phyloP scores from a whole-genome alignment of 2,329 filamentous ascomycete genomes.

The Tolypocladium inflatum region DNA sequence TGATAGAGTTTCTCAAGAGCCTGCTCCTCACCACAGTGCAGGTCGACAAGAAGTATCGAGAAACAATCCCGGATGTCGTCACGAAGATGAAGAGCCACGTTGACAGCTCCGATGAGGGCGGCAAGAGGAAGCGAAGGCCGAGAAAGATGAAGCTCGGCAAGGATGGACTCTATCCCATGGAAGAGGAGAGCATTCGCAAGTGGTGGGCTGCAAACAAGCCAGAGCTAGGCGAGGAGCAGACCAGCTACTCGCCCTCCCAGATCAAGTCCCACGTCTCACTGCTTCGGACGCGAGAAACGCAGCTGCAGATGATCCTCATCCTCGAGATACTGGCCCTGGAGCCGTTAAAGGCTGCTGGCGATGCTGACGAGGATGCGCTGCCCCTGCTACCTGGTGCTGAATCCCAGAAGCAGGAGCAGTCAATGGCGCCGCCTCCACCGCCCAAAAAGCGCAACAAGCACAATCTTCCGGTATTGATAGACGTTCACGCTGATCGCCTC shows the following conservation, averaged over 20 bases:
- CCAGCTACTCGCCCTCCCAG: conserved; percentile 36
- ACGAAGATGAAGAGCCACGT: conserved; percentile 43
- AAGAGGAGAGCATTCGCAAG: conserved; percentile 52
- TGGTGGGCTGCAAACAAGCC: conserved; percentile 62
- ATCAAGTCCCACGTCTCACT: conserved; percentile 54
- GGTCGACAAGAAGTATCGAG: conserved; percentile 73
- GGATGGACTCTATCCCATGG: conserved; percentile 57
- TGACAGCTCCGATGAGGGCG: conserved; percentile 43
- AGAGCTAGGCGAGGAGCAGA: conserved; percentile 38
- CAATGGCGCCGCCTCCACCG: conserved; percentile 15
- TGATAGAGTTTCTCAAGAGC: conserved; percentile 59
- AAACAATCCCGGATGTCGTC: conserved; percentile 55
- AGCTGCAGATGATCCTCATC: conserved; percentile 71
- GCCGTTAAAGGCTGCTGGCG: conserved; percentile 31
- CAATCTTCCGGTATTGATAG: conserved; percentile 56
- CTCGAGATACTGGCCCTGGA: conserved; percentile 69
- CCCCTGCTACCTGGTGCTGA: conserved; percentile 32
- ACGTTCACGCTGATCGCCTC: conserved; percentile 66
- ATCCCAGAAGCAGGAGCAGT: conserved; percentile 12
- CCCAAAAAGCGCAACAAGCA: conserved; percentile 51
- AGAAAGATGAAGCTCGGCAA: conserved; percentile 60
- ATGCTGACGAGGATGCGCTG: conserved; percentile 34
- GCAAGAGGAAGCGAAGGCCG: conserved; percentile 39
- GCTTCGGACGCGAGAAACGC: conserved; percentile 65
- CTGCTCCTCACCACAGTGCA: conserved; percentile 57